These are phyloP conservation scores for Phaeotremella skinneri DNA, from an alignment of 768 basidiomycete species.

Conservation along the genomic window DNA sequence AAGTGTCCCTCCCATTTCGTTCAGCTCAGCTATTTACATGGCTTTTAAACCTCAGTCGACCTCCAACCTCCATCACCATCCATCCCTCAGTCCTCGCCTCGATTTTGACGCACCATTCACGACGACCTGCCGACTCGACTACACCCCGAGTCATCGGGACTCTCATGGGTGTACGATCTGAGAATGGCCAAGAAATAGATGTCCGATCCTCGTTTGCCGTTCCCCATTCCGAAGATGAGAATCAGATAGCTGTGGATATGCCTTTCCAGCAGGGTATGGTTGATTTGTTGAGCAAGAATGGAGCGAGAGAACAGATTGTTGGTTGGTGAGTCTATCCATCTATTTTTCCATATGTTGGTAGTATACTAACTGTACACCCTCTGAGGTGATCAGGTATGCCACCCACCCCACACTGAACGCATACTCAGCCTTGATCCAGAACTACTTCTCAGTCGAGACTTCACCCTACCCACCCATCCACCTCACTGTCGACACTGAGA, in stretches of 20 bases:
- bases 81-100: constrained; percentile 91
- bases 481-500: constrained; percentile 81
- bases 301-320: constrained; percentile 65
- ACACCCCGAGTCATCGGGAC: constrained; percentile 82
- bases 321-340: constrained; percentile 69
- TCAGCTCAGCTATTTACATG: neutral
- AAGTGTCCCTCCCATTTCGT: constrained; percentile 10
- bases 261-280: constrained; percentile 93
- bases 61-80: constrained; percentile 60
- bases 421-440: constrained; percentile 94
- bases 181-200: constrained; percentile 62
- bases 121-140: constrained; percentile 68
- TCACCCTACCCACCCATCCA: constrained; percentile 84
- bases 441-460: constrained; percentile 93
- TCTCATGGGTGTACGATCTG: constrained; percentile 76
- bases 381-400: constrained; percentile 66
- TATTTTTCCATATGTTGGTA: constrained; percentile 1
- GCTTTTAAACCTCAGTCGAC: constrained; percentile 24
- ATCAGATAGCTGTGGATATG: constrained; percentile 94
- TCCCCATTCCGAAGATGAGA: constrained; percentile 83
- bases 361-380: neutral
- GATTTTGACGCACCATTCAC: constrained; percentile 94
- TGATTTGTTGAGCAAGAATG: constrained; percentile 77
- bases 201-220: constrained; percentile 86
- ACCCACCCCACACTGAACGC: constrained; percentile 87